Base-by-base conservation (phyloP, 1,139 yeast genomes). In the Wickerhamiella pararugosa region DNA sequence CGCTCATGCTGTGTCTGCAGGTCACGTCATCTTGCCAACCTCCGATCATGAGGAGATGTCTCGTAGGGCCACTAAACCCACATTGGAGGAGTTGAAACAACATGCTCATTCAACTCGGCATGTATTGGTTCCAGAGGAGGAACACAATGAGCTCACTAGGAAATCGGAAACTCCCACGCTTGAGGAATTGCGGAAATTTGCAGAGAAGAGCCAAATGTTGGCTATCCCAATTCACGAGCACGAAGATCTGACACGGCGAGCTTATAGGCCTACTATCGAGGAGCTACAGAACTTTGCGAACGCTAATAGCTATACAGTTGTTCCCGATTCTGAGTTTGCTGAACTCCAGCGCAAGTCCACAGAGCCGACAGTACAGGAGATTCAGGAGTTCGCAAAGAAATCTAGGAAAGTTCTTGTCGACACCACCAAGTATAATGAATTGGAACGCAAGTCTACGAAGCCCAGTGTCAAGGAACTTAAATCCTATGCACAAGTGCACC, bases 211-310 rank as follows among this genome's bases (percentile, higher is more conserved):
- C 21, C 21, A 15, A 4, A 15, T 34, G 29, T 11, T 8, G 8
- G 6, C 56, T 1, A 37, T 64, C 7, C 42, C 60, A 2, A 36
- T 35, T 5, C 44, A 47, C n/a, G 51, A 45, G 31, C 41, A 42
- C 10, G 35, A 37, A 5, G 55, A 52, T 25, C 48, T 58, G 39
- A 51, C 52, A 30, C 49, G 54, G 29, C 47, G 46, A 36, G 52
- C 57, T 6, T 50, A 53, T 7, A 46, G 48, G 32, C 60, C 60
- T 5, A 44, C 49, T 4, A 44, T 38, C 36, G 56, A 53, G 9
- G 56, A 56, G 7, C 37, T 58, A 11, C 45, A 43, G 11, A 25
- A 15, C 28, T 31, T 35, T 6, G 44, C 47, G 1, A 33, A 34
- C 15, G 32, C 25, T 5, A 36, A 37, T 25, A 29, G 37, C 25